Evolutionary conservation across 164 flowering plant genomes (phyloP).

Genomic region (Liriodendron chinense): DNA sequence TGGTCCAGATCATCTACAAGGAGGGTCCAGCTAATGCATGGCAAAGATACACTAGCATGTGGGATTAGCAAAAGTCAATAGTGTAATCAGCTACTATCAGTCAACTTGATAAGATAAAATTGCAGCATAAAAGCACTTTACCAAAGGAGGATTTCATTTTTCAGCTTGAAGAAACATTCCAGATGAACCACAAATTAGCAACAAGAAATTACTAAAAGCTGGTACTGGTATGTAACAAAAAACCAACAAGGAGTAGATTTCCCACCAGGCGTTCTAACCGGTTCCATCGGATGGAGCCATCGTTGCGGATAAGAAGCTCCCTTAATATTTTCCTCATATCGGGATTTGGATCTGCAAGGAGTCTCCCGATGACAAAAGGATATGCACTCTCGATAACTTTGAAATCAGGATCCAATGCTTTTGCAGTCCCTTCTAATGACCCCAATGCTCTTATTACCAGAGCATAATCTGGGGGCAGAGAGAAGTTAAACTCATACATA

Average conservation of each 20-base stretch:
- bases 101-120: no score
- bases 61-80: no score
- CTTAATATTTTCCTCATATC: conserved; percentile 94
- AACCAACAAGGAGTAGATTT: conserved; percentile 10
- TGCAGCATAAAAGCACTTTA: no score
- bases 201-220: background rate
- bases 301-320: conserved; percentile 74
- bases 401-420: conserved; percentile 86
- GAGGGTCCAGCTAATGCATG: background rate
- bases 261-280: conserved; percentile 87
- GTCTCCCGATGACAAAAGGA: conserved; percentile 90
- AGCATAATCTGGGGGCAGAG: conserved; percentile 95
- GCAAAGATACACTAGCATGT: background rate
- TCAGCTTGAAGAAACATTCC: no score
- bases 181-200: background rate
- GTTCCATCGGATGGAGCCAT: conserved; percentile 96
- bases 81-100: no score
- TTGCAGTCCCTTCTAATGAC: conserved; percentile 96
- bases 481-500: conserved; percentile 88
- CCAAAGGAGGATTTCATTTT: no score
- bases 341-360: conserved; percentile 84
- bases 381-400: conserved; percentile 92
- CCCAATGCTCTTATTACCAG: conserved; percentile 90
- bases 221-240: background rate
- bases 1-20: background rate